A percentile compares a stretch with the other conserved stretches of the same genome.
Evolutionary conservation across 495 filamentous ascomycete genomes (phyloP).

Genomic region (Hamigera avellanea): DNA sequence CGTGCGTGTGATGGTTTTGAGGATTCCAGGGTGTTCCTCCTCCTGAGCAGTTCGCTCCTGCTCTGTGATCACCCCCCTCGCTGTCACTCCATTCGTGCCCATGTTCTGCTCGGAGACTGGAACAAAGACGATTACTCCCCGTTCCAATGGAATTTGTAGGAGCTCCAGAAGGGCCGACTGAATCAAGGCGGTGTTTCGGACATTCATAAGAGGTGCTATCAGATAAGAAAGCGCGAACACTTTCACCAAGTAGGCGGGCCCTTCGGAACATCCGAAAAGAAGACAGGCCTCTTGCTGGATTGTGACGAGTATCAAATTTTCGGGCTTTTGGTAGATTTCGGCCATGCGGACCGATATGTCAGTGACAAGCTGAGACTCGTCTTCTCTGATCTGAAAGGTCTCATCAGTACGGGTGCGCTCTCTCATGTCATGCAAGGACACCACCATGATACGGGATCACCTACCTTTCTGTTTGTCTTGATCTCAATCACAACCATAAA

Average conservation of each 20-base stretch:
- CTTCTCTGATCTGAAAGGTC: constrained; percentile 20
- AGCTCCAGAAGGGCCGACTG: constrained; percentile 56
- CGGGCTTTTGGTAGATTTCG: constrained; percentile 57
- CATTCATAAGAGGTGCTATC: constrained; percentile 67
- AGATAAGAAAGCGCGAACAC: constrained; percentile 58
- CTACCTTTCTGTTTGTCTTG: constrained; percentile 72
- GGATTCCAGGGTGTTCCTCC: constrained; percentile 19
- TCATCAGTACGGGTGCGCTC: constrained; percentile 3
- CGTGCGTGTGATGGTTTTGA: constrained; percentile 22
- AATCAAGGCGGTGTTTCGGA: constrained; percentile 66
- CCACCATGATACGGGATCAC: too few species aligned
- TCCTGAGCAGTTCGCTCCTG: constrained; percentile 32
- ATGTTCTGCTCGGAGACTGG: constrained; percentile 57
- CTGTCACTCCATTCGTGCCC: constrained; percentile 56
- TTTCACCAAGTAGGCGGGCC: constrained; percentile 72
- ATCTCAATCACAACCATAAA: constrained; percentile 70
- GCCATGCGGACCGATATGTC: constrained; percentile 59
- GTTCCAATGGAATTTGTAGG: constrained; percentile 47
- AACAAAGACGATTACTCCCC: constrained; percentile 63
- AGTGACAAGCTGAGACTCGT: constrained; percentile 45
- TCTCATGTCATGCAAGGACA: too few species aligned
- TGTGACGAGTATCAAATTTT: constrained; percentile 58
- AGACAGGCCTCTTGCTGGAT: constrained; percentile 67
- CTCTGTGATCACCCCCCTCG: constrained; percentile 55
- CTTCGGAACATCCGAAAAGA: constrained; percentile 58